Evolutionary conservation across 225 moss, liverwort and hornwort species (phyloP), one percentile per base, ranked within the genome.

Genomic region (Polytrichum commune): DNA sequence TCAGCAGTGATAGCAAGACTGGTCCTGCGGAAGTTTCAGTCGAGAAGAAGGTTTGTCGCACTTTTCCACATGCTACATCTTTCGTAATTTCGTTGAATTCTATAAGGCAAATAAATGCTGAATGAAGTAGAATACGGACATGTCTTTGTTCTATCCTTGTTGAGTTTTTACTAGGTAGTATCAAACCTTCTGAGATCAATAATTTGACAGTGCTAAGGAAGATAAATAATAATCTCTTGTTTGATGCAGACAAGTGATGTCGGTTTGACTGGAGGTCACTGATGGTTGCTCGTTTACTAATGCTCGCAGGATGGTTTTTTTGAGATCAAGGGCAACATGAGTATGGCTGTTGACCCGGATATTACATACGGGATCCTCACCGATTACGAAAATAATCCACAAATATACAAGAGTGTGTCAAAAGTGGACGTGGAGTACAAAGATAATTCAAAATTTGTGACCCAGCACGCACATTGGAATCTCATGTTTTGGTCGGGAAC

Each of bases 381-480:
- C 22, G 88, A 96, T 69, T 92, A 84, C 32, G 84, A 89, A 54
- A 91, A 89, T 62, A 96, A 92, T 27, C 86, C 96, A 33, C 83
- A 90, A 55, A 80, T 96, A 5, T 96, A 90, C 63, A 91, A 87
- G 70, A 88, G 90, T 9, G 95, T 96, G 19, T 91, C 93, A 1
- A 88, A 78, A 71, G 95, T 96, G 55, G 90, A 87, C 77, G 86
- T 96, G 60, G 90, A 89, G 35, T 71, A 78, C 1, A 86, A 69
- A 57, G 89, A 85, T 25, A n/a, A 81, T 29, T 87, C 81, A 1
- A 96, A 91, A 62, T 54, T 96, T 7, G 91, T 96, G 29, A 93
- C 89, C 6, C 95, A 96, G 78, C 75, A 84, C 67, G 85, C 93
- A 55, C 91, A 84, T 20, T 96, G 95, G 95, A 93, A 90, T 64